Evolutionary conservation across 495 filamentous ascomycete species (phyloP).

Genomic region (Aspergillus incahuasiensis): DNA sequence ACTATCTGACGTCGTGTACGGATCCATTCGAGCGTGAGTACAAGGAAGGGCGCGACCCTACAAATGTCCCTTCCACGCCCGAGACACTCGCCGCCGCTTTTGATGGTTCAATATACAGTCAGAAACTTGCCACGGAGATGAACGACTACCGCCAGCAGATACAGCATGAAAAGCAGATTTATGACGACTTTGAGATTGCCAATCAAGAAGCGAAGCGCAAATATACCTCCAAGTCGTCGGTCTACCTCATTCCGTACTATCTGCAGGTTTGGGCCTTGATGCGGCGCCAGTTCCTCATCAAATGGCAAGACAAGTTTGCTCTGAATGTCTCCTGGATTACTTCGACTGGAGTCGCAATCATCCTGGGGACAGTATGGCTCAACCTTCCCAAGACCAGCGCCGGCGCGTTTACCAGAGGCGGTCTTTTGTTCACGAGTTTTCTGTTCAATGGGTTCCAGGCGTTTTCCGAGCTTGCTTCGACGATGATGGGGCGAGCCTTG

Average conservation of each 20-base stretch:
- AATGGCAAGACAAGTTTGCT: slow-evolving; percentile 77
- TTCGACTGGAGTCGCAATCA: slow-evolving; percentile 68
- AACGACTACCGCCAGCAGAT: slow-evolving; percentile 56
- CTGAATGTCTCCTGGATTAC: slow-evolving; percentile 73
- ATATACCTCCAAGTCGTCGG: slow-evolving; percentile 59
- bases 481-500: slow-evolving; percentile 69
- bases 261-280: slow-evolving; percentile 78
- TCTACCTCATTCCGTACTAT: slow-evolving; percentile 76
- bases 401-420: slow-evolving; percentile 73
- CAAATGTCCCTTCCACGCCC: slow-evolving; percentile 63
- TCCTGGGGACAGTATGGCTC: slow-evolving; percentile 75
- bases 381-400: slow-evolving; percentile 59
- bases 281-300: slow-evolving; percentile 77
- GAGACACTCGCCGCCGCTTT: slow-evolving; percentile 64
- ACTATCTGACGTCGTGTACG: slow-evolving; percentile 81
- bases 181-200: slow-evolving; percentile 73
- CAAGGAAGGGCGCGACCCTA: slow-evolving; percentile 53
- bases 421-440: slow-evolving; percentile 68
- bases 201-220: slow-evolving; percentile 72
- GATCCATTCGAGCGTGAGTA: slow-evolving; percentile 80
- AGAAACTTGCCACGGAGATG: slow-evolving; percentile 62
- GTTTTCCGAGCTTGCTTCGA: slow-evolving; percentile 65
- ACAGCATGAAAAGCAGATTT: slow-evolving; percentile 55
- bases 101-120: slow-evolving; percentile 54
- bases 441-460: slow-evolving; percentile 79